Evolutionary conservation across 225 moss, liverwort and hornwort species (phyloP).

Genomic region (Rhytidiadelphus loreus): DNA sequence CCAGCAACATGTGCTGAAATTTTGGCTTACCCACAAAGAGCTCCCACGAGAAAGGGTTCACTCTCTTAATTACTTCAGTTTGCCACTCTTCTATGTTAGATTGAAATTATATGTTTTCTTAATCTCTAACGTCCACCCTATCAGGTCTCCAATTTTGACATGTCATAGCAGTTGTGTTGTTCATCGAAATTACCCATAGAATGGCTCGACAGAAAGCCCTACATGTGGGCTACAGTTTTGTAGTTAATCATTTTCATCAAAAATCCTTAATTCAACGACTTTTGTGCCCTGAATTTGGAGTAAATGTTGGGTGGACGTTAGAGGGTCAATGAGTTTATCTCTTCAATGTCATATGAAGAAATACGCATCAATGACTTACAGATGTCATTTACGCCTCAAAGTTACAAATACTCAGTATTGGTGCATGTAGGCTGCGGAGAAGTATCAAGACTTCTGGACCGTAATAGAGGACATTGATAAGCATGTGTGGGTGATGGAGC

Average conservation of each 20-base stretch:
- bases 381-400: neutral
- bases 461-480: constrained; percentile 89
- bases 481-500: constrained; percentile 89
- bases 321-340: neutral
- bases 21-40: neutral
- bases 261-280: neutral
- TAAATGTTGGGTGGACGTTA: neutral
- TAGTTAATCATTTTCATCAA: neutral
- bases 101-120: neutral
- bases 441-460: constrained; percentile 77
- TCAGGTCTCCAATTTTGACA: neutral
- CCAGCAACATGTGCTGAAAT: neutral
- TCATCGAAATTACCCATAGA: neutral
- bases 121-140: neutral
- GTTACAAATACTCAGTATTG: neutral
- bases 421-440: constrained; percentile 46
- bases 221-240: neutral
- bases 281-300: neutral
- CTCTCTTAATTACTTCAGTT: neutral
- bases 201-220: neutral
- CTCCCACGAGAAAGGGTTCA: neutral
- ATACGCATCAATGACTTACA: neutral
- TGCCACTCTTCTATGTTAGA: neutral
- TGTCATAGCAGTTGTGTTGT: neutral
- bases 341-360: neutral